phyloP scores from a whole-genome alignment of 306 rosid species.

The Medicago arabica region DNA sequence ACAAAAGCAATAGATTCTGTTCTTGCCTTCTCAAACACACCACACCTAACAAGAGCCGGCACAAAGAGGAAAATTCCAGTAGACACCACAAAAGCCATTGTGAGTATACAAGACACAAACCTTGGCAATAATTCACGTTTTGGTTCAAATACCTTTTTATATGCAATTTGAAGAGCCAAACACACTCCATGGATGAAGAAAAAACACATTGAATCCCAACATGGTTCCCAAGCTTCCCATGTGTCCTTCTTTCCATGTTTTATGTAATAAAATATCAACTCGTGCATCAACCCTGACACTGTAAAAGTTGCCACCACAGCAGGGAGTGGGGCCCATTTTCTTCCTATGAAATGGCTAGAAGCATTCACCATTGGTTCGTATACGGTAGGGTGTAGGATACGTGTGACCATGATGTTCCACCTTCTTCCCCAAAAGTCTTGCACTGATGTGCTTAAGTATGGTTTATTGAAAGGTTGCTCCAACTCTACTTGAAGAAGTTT shows the following conservation, averaged over 20 bases:
- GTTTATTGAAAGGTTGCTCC: slow-evolving; percentile 39
- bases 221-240: slow-evolving; percentile 49
- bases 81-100: slow-evolving; percentile 6
- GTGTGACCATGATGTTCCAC: too few relatives aligned
- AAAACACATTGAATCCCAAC: slow-evolving; percentile 42
- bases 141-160: slow-evolving; percentile 9
- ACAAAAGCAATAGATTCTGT: background rate
- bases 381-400: too few relatives aligned
- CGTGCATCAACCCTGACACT: too few relatives aligned
- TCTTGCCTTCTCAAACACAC: background rate
- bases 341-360: too few relatives aligned
- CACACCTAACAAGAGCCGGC: slow-evolving; percentile 33
- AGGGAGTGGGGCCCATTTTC: too few relatives aligned
- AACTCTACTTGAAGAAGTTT: slow-evolving; percentile 22
- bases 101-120: slow-evolving; percentile 12
- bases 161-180: slow-evolving; percentile 17
- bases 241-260: background rate
- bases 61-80: slow-evolving; percentile 22
- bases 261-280: too few relatives aligned
- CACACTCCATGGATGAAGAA: slow-evolving; percentile 42
- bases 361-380: too few relatives aligned
- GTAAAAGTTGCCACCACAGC: too few relatives aligned
- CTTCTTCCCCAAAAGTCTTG: too few relatives aligned
- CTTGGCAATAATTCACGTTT: slow-evolving; percentile 8
- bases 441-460: slow-evolving; percentile 18